These are phyloP conservation scores for Sporothrix sp. DNA, from an alignment of 2,329 filamentous ascomycete genomes.

Conservation along the genomic window DNA sequence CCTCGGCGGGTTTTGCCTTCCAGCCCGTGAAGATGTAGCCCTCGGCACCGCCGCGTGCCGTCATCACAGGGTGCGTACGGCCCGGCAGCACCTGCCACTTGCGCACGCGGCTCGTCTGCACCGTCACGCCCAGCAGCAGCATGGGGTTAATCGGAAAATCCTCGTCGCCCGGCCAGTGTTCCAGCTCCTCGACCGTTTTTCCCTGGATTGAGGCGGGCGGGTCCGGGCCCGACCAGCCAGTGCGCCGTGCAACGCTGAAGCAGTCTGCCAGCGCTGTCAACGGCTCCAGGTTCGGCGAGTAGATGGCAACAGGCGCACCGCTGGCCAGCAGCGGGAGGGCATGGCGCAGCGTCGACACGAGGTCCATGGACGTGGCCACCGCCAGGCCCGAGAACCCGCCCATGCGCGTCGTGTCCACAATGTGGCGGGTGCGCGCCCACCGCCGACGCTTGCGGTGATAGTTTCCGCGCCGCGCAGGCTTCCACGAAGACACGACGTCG, in stretches of 20 bases:
- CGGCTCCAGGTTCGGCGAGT: slow-evolving; percentile 71
- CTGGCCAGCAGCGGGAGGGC: slow-evolving; percentile 72
- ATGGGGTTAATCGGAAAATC: slow-evolving; percentile 87
- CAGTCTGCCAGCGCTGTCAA: slow-evolving; percentile 69
- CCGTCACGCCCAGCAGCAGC: slow-evolving; percentile 63
- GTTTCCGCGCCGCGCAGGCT: slow-evolving; percentile 69
- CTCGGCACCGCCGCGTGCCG: slow-evolving; percentile 72
- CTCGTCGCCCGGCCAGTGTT: slow-evolving; percentile 49
- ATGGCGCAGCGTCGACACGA: slow-evolving; percentile 62
- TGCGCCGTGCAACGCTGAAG: slow-evolving; percentile 70
- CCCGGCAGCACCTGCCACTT: slow-evolving; percentile 88
- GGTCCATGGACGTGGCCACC: slow-evolving; percentile 74
- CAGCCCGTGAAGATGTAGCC: slow-evolving; percentile 84
- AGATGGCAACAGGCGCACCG: slow-evolving; percentile 77
- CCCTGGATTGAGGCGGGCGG: slow-evolving; percentile 38
- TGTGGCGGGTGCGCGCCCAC: slow-evolving; percentile 61
- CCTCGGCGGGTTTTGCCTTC: slow-evolving; percentile 68
- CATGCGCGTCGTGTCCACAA: slow-evolving; percentile 63
- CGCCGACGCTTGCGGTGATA: slow-evolving; percentile 85
- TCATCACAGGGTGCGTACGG: slow-evolving; percentile 92
- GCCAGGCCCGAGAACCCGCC: slow-evolving; percentile 79
- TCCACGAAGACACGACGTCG: slow-evolving; percentile 58
- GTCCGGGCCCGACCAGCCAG: slow-evolving; percentile 53
- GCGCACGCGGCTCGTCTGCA: slow-evolving; percentile 72
- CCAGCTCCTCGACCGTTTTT: slow-evolving; percentile 39